A percentile compares a stretch with the other conserved stretches of the same genome.
phyloP scores from a whole-genome alignment of 1,284 basidiomycete species.

The Apiotrichum porosum region DNA sequence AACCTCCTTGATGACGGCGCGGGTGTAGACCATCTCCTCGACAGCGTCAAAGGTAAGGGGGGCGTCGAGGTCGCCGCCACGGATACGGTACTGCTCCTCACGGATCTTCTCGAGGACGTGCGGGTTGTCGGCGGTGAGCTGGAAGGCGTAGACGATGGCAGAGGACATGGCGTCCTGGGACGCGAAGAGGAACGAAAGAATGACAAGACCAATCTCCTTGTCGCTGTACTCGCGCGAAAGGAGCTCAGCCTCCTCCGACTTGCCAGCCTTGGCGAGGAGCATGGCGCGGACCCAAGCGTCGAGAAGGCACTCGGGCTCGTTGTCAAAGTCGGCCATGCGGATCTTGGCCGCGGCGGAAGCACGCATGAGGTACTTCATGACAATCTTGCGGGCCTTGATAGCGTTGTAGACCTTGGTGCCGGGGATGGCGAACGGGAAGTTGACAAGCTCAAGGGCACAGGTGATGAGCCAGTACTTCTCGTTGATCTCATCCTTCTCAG shows the following conservation, averaged over 20 bases:
- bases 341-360: constrained; percentile 78
- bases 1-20: constrained; percentile 87
- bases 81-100: constrained; percentile 82
- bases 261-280: constrained; percentile 55
- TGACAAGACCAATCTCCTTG: constrained; percentile 92
- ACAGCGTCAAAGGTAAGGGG: constrained; percentile 84
- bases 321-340: constrained; percentile 69
- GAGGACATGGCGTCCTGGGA: constrained; percentile 98
- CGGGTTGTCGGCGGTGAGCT: constrained; percentile 89
- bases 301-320: constrained; percentile 80
- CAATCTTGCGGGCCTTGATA: constrained; percentile 84
- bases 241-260: constrained; percentile 54
- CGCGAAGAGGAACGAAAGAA: constrained; percentile 95
- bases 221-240: constrained; percentile 76
- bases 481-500: constrained; percentile 73
- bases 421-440: constrained; percentile 92
- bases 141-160: constrained; percentile 82
- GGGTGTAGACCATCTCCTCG: constrained; percentile 89
- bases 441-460: constrained; percentile 91
- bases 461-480: constrained; percentile 97
- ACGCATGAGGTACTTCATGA: constrained; percentile 75
- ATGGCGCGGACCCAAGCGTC: constrained; percentile 87
- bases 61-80: constrained; percentile 70
- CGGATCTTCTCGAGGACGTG: constrained; percentile 83
- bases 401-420: constrained; percentile 97